A percentile compares a stretch with the other conserved stretches of the same genome.
These are phyloP conservation scores for Papiliotrema terrestris DNA, from an alignment of 1,284 basidiomycete species.

Conservation along the genomic window DNA sequence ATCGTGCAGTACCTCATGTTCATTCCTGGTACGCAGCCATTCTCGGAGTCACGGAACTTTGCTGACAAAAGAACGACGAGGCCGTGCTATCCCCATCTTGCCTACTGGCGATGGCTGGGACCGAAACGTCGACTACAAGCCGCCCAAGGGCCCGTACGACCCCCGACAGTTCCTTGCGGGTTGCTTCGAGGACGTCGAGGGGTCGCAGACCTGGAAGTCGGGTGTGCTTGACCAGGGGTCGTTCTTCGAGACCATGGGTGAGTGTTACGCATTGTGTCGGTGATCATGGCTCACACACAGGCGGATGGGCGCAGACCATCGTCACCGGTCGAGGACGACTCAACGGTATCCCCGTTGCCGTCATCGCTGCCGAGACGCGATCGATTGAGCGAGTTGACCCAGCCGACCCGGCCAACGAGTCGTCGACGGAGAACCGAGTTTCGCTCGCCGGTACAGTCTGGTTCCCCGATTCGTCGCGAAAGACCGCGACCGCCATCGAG, in stretches of 20 bases:
- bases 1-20: slow-evolving; percentile 95
- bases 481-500: slow-evolving; percentile 98
- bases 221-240: slow-evolving; percentile 97
- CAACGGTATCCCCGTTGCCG: slow-evolving; percentile 94
- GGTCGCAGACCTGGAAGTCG: slow-evolving; percentile 65
- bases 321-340: slow-evolving; percentile 88
- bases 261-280: slow-evolving; percentile 1
- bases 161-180: slow-evolving; percentile 97
- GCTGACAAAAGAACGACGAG: slow-evolving; percentile 56
- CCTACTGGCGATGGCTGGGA: slow-evolving; percentile 80
- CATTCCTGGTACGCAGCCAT: slow-evolving; percentile 60
- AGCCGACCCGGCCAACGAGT: slow-evolving; percentile 97
- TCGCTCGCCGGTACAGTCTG: slow-evolving; percentile 99
- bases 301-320: slow-evolving; percentile 98
- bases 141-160: slow-evolving; percentile 93
- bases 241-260: slow-evolving; percentile 57
- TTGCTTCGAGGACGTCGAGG: slow-evolving; percentile 73
- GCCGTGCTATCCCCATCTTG: slow-evolving; percentile 68
- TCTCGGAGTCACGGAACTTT: neutral
- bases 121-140: slow-evolving; percentile 83
- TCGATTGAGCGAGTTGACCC: slow-evolving; percentile 96
- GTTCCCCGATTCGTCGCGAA: slow-evolving; percentile 99
- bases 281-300: slow-evolving; percentile 34
- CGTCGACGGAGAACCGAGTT: slow-evolving; percentile 94
- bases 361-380: slow-evolving; percentile 86